Conservation (phyloP, 176 grass and related monocot genomes). For the Carex cristatella region DNA sequence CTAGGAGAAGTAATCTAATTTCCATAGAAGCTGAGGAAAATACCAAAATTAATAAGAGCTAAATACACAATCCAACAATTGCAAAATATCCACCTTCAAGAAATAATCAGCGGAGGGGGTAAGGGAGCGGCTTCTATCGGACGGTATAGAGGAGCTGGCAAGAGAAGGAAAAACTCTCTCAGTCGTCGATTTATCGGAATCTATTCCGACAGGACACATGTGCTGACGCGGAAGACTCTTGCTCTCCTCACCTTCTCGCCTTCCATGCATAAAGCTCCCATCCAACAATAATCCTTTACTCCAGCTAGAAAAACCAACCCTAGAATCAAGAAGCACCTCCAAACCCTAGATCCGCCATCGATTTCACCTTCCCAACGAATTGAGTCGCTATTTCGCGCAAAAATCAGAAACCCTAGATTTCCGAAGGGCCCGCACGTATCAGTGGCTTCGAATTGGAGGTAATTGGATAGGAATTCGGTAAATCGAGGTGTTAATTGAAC, state of each 20-base stretch:
- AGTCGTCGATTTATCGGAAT: constrained; percentile 49
- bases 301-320: constrained; percentile 28
- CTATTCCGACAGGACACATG: constrained; percentile 80
- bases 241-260: constrained; percentile 54
- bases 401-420: constrained; percentile 38
- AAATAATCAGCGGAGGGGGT: constrained; percentile 50
- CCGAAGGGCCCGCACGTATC: background rate
- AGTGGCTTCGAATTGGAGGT: constrained; percentile 28
- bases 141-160: constrained; percentile 1
- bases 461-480: constrained; percentile 18
- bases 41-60: constrained; percentile 2
- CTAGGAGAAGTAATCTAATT: background rate
- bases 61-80: constrained; percentile 3
- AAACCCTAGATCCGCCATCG: constrained; percentile 49
- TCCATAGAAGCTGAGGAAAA: background rate
- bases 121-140: constrained; percentile 24
- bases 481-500: constrained; percentile 23
- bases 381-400: background rate
- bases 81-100: constrained; percentile 58
- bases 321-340: constrained; percentile 50
- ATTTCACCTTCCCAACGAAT: constrained; percentile 3
- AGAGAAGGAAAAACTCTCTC: constrained; percentile 30
- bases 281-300: constrained; percentile 58
- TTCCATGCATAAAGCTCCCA: constrained; percentile 92
- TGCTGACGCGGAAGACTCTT: constrained; percentile 51